Base-by-base conservation (phyloP, 225 moss, liverwort and hornwort species). In the Sphagnum contortum region DNA sequence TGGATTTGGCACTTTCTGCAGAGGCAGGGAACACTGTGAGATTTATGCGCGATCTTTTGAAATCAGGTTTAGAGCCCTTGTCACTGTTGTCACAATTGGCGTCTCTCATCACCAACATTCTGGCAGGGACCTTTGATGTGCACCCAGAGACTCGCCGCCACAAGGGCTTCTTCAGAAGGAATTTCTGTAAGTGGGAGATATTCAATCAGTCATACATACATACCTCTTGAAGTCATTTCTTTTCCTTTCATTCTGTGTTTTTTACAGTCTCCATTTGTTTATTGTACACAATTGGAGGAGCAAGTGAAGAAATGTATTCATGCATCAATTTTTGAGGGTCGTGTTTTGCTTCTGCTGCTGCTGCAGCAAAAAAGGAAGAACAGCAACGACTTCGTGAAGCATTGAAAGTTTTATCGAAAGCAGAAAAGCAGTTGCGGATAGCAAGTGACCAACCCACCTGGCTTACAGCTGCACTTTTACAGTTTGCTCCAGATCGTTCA, bases 401-500 rank as follows among this genome's bases (percentile, higher is more conserved):
- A 52, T 76, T 94, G 55, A 94, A 81, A 66, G 73, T 79, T 55
- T 78, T 94, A 3, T 83, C 90, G 2, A 90, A 94, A 69, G 79
- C 87, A 5, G 94, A 94, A 79, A 94, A 94, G 74, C 94, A 94
- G 78, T 61, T 94, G 62, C 79, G 94, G 62, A 77, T 76, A 9
- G 78, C 94, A 8, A 85, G 74, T 62, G 90, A 90, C 65, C 79
- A 84, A 55, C 75, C 90, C 2, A 90, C 90, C 4, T 94, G 94
- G 94, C 69, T 94, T 57, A 91, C 94, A 46, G 90, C 88, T 29
- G 94, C 90, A 48, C 87, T 94, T 55, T 74, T 94, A 63, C 94
- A 94, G 65, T 88, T 94, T 66, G 94, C 94, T 59, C 94, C 94
- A 3, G 94, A 94, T 69, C 82, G 83, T 58, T 94, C 94, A 12